Evolutionary conservation across 208 protist species (phyloP), one percentile per base, ranked within the genome.

Genomic region (Trypanosoma avium): DNA sequence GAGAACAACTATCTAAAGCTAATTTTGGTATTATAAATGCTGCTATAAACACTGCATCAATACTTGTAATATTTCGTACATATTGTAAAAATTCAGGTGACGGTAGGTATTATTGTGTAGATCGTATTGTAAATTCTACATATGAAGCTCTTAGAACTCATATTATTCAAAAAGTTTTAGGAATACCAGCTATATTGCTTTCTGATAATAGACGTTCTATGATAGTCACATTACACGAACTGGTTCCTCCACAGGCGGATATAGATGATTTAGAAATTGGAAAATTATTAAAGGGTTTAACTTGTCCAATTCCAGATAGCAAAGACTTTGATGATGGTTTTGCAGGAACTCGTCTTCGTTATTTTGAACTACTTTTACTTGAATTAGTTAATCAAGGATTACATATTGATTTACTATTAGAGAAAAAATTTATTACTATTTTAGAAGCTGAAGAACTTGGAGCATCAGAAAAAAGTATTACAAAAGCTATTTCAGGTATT

Each of bases 21-120:
- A 88, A 90, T 66, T 86, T 82, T 13, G 77, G 79, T 35, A 78
- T 90, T n/a, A 57, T 92, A 36, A 95, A 95, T 69, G 76, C 86
- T 32, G 86, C 86, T 21, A 42, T 92, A 22, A 90, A 90, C 61
- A 67, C 81, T 0, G 61, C 86, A 21, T 67, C 77, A 1, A 61
- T 83, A 15, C 58, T 95, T 62, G 47, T 92, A 2, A 56, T 95
- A 17, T 95, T 83, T 54, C 82, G 81, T 55, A 79, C 76, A 17
- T 95, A 69, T 26, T 21, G 59, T 4, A 63, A 38, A 17, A 54
- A 29, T 9, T 35, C 0, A 33, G 36, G 22, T 0, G 4, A 40
- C 22, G 50, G 27, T 27, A 26, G 75, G 10, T 66, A 19, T 29
- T 81, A 64, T 58, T 83, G 77, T 26, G 60, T 79, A 19, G 78